Evolutionary conservation across 169 alveolate species (phyloP).

Genomic region (Theileria parva): DNA sequence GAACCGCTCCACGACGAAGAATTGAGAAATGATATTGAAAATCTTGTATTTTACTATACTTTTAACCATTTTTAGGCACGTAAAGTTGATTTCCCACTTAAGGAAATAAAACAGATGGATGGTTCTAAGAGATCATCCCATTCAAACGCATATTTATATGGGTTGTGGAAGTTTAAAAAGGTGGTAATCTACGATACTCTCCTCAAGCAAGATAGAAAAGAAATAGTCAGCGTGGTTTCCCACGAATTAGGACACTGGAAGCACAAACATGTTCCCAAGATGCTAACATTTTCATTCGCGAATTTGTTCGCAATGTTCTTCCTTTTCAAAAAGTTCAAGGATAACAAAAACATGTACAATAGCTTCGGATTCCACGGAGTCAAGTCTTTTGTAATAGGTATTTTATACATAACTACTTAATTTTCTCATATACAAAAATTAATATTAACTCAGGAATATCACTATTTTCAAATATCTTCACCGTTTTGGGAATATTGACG

Average conservation of each 20-base stretch:
- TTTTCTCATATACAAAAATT: neutral
- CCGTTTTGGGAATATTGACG: constrained; percentile 53
- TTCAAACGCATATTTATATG: constrained; percentile 94
- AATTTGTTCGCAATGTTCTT: constrained; percentile 79
- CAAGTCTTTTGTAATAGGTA: constrained; percentile 31
- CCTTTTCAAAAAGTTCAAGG: constrained; percentile 73
- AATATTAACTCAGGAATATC: neutral
- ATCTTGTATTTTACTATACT: constrained; percentile 68
- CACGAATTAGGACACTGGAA: constrained; percentile 88
- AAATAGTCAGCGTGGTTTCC: constrained; percentile 85
- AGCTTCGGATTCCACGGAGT: constrained; percentile 81
- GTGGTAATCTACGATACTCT: constrained; percentile 92
- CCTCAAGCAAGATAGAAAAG: constrained; percentile 81
- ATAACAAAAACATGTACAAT: constrained; percentile 71
- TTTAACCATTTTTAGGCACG: constrained; percentile 37
- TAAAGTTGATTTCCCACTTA: constrained; percentile 84
- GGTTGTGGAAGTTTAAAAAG: constrained; percentile 90
- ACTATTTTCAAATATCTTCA: constrained; percentile 18
- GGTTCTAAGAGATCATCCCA: constrained; percentile 90
- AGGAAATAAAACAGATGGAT: constrained; percentile 90
- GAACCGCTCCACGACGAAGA: constrained; percentile 87
- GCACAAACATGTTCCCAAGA: constrained; percentile 34
- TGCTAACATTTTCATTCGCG: constrained; percentile 18
- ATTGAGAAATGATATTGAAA: constrained; percentile 81
- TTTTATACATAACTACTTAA: neutral